Percentiles rank a stretch among this genome's conserved stretches.
Evolutionary conservation across 2,329 filamentous ascomycete species (phyloP).

Genomic region (Aspergillus niger): DNA sequence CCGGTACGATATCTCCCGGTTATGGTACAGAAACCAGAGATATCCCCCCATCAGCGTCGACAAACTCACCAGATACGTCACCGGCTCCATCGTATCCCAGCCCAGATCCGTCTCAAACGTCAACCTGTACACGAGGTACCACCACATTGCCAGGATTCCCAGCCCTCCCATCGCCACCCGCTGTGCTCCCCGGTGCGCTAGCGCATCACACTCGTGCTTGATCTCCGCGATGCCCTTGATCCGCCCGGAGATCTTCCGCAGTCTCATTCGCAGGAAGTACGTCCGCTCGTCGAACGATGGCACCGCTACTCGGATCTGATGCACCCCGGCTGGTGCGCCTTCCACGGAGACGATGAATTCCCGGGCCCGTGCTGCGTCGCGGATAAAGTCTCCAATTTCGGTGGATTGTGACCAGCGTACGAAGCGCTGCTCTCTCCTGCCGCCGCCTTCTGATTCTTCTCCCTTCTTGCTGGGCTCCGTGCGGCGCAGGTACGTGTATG

Average conservation of each 20-base stretch:
- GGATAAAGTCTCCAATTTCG: conserved; percentile 91
- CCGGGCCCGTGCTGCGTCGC: conserved; percentile 79
- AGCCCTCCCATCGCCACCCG: conserved; percentile 79
- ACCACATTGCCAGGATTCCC: conserved; percentile 72
- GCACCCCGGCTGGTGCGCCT: conserved; percentile 62
- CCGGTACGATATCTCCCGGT: conserved; percentile 83
- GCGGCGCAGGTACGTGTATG: conserved; percentile 69
- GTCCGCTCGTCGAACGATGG: conserved; percentile 90
- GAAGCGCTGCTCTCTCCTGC: conserved; percentile 54
- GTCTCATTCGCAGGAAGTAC: conserved; percentile 76
- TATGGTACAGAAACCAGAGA: conserved; percentile 91
- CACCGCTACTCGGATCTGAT: conserved; percentile 73
- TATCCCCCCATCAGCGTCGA: conserved; percentile 86
- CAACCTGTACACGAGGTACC: conserved; percentile 73
- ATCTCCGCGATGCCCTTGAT: conserved; percentile 71
- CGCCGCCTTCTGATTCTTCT: conserved; percentile 3
- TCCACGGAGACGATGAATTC: conserved; percentile 86
- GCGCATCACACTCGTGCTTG: conserved; percentile 77
- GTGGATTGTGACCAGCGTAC: conserved; percentile 87
- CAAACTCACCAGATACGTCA: conserved; percentile 87
- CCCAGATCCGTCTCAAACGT: conserved; percentile 73
- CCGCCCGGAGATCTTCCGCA: conserved; percentile 69
- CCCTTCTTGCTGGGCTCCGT: conserved; percentile 16
- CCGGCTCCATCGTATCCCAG: conserved; percentile 89
- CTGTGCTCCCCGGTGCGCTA: conserved; percentile 77